Percentiles rank a stretch among this genome's conserved stretches.
Evolutionary conservation across 2,329 filamentous ascomycete species (phyloP).

Genomic region (Ascochyta koolunga): DNA sequence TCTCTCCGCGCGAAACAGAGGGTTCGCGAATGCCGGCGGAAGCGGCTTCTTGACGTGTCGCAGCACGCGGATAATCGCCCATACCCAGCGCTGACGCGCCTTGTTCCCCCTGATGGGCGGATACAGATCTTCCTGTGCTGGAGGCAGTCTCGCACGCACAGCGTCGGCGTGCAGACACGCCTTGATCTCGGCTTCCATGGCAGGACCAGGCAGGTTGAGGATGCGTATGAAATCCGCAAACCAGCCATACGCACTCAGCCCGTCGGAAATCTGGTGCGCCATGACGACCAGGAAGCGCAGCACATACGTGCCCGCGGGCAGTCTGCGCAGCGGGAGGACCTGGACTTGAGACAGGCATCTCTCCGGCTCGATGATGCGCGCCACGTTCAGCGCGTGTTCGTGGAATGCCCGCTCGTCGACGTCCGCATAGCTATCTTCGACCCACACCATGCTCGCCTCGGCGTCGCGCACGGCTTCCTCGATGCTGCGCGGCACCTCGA

Average conservation of each 20-base stretch:
- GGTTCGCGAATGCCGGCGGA: constrained; percentile 51
- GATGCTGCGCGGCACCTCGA: constrained; percentile 38
- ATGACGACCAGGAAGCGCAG: constrained; percentile 49
- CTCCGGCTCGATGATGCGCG: constrained; percentile 47
- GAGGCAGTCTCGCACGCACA: constrained; percentile 45
- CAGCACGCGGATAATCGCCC: constrained; percentile 53
- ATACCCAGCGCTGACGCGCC: constrained; percentile 55
- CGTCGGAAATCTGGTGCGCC: constrained; percentile 56
- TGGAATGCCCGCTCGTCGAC: constrained; percentile 49
- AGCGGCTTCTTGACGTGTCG: constrained; percentile 50
- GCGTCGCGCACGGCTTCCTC: constrained; percentile 42
- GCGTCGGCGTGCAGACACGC: background rate
- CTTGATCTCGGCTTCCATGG: constrained; percentile 18
- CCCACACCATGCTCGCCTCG: constrained; percentile 42
- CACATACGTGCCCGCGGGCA: constrained; percentile 32
- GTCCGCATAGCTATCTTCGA: constrained; percentile 45
- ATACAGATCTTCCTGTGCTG: constrained; percentile 56
- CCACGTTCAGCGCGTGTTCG: constrained; percentile 51
- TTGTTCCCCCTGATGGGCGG: constrained; percentile 46
- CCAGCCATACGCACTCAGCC: constrained; percentile 51
- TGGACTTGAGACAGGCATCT: constrained; percentile 49
- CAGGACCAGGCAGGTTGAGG: constrained; percentile 20
- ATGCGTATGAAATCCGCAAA: constrained; percentile 48
- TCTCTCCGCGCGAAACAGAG: constrained; percentile 39
- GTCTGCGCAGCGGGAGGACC: constrained; percentile 42